A percentile compares a stretch with the other conserved stretches of the same genome.
These are phyloP conservation scores for Cardiospermum halicacabum DNA, from an alignment of 345 rosid species.

Conservation along the genomic window DNA sequence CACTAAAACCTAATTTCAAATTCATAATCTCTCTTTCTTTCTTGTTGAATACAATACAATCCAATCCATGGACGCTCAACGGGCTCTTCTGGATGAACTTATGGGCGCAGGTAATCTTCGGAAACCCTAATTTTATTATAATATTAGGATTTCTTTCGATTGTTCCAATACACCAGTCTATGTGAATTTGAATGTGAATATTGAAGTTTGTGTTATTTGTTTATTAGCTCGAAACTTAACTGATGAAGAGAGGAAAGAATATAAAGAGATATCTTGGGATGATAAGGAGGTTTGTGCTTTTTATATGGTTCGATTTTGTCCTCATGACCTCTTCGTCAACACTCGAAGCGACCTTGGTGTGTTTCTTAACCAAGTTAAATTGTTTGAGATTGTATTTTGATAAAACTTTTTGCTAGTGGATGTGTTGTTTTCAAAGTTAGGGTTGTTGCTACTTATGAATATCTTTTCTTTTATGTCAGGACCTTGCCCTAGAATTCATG, in stretches of 20 bases:
- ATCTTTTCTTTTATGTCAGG: conserved; percentile 39
- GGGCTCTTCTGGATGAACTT: conserved; percentile 94
- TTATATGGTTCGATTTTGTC: conserved; percentile 96
- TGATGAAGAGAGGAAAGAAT: conserved; percentile 79
- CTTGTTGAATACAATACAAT: conserved; percentile 10
- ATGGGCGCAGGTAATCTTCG: conserved; percentile 80
- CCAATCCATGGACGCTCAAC: conserved; percentile 77
- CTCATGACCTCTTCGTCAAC: conserved; percentile 97
- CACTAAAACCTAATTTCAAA: neutral
- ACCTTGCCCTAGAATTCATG: conserved; percentile 85
- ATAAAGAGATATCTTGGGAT: conserved; percentile 83
- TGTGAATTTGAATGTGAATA: neutral
- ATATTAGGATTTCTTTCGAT: neutral
- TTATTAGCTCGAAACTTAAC: conserved; percentile 82
- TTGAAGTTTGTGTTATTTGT: neutral
- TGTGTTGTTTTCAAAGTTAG: neutral
- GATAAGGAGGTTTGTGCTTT: conserved; percentile 90
- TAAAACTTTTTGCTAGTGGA: neutral
- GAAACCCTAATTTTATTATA: neutral
- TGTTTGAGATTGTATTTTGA: neutral
- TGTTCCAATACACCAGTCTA: neutral
- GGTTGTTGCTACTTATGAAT: conserved; percentile 2
- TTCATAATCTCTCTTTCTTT: neutral
- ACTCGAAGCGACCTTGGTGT: conserved; percentile 96
- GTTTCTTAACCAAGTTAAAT: conserved; percentile 12